These are phyloP conservation scores for Globisporangium paddicum DNA, from an alignment of 352 stramenopile species.

Conservation along the genomic window DNA sequence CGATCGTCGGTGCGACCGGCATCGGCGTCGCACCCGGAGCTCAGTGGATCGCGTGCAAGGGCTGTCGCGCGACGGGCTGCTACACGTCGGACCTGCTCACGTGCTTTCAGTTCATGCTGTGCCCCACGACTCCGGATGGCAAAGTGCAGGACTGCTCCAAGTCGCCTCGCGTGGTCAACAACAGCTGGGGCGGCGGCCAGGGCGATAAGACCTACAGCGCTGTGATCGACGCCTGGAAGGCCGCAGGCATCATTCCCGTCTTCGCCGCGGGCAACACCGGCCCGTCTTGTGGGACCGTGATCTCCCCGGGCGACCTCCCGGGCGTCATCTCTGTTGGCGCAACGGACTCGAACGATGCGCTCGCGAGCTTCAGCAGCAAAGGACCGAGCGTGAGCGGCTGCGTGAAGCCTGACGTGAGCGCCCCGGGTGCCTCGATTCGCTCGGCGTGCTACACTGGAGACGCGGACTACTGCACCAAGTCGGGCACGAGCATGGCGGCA, in stretches of 20 bases:
- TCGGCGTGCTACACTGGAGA: neutral
- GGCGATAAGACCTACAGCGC: neutral
- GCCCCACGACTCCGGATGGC: slow-evolving; percentile 5
- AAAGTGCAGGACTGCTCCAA: slow-evolving; percentile 15
- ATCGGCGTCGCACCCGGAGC: slow-evolving; percentile 19
- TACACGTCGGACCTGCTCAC: slow-evolving; percentile 11
- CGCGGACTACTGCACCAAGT: slow-evolving; percentile 5
- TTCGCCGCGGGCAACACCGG: slow-evolving; percentile 14
- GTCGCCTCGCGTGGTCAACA: slow-evolving; percentile 18
- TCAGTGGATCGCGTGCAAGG: slow-evolving; percentile 25
- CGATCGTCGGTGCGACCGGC: slow-evolving; percentile 12
- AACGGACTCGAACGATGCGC: slow-evolving; percentile 1
- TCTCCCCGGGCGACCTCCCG: neutral
- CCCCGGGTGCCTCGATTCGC: neutral
- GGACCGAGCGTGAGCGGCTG: neutral
- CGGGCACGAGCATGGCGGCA: slow-evolving; percentile 16
- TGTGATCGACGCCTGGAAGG: slow-evolving; percentile 7
- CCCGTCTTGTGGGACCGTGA: slow-evolving; percentile 1
- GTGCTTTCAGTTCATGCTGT: slow-evolving; percentile 14
- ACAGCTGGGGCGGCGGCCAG: slow-evolving; percentile 9
- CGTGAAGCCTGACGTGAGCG: too few relatives aligned
- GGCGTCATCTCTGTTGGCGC: neutral
- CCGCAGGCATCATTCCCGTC: too few relatives aligned
- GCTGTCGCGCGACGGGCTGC: slow-evolving; percentile 1
- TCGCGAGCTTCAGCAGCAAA: slow-evolving; percentile 25